A percentile compares a stretch with the other conserved stretches of the same genome.
These are phyloP conservation scores for Jackrogersella minutella DNA, from an alignment of 495 filamentous ascomycete genomes.

Conservation along the genomic window DNA sequence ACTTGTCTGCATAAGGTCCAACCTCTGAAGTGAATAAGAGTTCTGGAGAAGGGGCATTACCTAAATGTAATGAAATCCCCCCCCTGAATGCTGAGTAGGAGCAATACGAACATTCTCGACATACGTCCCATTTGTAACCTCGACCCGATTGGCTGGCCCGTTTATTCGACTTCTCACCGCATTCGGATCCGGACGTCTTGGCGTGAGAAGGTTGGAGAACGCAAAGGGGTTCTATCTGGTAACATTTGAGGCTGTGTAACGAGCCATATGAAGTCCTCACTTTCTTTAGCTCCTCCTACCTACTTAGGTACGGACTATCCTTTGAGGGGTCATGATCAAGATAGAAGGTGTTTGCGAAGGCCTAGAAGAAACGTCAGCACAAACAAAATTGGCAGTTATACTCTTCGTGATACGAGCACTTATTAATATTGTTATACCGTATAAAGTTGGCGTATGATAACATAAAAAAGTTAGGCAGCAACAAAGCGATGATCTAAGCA, in stretches of 20 bases:
- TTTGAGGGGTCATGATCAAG: too few species aligned
- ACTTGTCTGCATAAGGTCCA: too few species aligned
- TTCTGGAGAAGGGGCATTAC: too few species aligned
- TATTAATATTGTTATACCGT: too few species aligned
- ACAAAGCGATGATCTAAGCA: neutral
- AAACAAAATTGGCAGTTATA: neutral
- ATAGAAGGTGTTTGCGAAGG: neutral
- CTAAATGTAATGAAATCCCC: neutral
- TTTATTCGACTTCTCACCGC: neutral
- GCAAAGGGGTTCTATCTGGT: neutral
- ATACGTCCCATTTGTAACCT: neutral
- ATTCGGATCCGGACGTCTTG: neutral
- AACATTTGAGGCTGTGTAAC: neutral
- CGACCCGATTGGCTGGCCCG: constrained; percentile 16
- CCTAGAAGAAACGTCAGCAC: neutral
- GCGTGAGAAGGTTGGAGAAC: neutral
- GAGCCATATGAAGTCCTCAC: too few species aligned
- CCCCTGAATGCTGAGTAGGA: neutral
- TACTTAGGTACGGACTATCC: too few species aligned
- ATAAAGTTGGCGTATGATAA: neutral
- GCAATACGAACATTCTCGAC: neutral
- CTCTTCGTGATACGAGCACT: too few species aligned
- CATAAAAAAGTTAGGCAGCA: neutral
- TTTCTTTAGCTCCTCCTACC: too few species aligned
- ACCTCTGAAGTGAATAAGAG: too few species aligned